Percentiles rank a stretch among this genome's conserved stretches.
Conservation (phyloP, 2,329 filamentous ascomycete genomes). For the Ophiocordyceps robertsii region DNA sequence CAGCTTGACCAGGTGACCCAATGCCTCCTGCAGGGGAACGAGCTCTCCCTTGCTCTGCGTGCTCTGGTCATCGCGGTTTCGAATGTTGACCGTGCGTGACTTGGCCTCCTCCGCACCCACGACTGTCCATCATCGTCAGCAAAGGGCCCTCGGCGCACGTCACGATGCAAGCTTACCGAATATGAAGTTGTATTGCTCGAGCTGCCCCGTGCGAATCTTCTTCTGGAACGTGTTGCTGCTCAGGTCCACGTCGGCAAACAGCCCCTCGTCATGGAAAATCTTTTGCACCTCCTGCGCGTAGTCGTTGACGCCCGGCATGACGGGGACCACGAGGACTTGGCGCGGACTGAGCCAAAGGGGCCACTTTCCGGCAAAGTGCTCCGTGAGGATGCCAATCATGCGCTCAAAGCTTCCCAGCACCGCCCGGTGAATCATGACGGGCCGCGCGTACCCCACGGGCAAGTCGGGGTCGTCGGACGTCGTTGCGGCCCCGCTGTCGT, state of each 20-base stretch:
- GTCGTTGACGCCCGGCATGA: conserved; percentile 66
- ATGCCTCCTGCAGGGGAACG: conserved; percentile 40
- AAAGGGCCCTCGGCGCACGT: background rate
- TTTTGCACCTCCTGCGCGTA: conserved; percentile 64
- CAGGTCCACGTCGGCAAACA: conserved; percentile 49
- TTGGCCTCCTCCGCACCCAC: conserved; percentile 49
- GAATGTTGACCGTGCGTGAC: conserved; percentile 47
- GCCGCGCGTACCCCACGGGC: conserved; percentile 58
- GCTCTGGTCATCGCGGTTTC: conserved; percentile 49
- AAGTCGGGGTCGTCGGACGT: conserved; percentile 35
- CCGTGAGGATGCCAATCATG: conserved; percentile 61
- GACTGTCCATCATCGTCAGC: conserved; percentile 23
- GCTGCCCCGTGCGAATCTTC: conserved; percentile 74
- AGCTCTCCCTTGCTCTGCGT: conserved; percentile 49
- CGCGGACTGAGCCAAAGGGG: conserved; percentile 81
- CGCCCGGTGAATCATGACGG: conserved; percentile 78
- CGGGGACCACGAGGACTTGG: conserved; percentile 47
- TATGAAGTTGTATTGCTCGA: conserved; percentile 75
- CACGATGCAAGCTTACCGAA: conserved; percentile 39
- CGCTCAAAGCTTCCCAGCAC: conserved; percentile 59
- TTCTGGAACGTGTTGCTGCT: conserved; percentile 73
- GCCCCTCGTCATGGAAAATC: conserved; percentile 51
- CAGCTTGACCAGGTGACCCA: conserved; percentile 39
- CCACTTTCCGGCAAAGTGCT: conserved; percentile 82
- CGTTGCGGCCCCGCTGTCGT: conserved; percentile 23